Evolutionary conservation across 163 green algal species (phyloP).

Genomic region (Smithsoniella earleae): DNA sequence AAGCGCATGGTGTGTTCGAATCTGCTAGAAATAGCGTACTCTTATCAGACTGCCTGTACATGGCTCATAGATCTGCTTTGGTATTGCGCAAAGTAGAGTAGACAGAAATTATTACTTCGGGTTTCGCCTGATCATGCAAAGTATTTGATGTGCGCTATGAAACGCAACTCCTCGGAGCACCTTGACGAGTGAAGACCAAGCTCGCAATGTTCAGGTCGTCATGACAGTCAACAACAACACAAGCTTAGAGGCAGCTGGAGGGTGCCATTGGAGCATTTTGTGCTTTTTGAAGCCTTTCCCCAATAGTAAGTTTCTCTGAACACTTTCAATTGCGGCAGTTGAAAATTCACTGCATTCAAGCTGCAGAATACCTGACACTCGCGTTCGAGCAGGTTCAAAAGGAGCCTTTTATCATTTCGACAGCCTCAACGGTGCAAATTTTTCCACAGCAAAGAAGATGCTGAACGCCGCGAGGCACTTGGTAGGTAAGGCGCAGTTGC

Average conservation of each 20-base stretch:
- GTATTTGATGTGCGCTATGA: no score
- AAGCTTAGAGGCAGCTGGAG: neutral
- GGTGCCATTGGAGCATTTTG: slow-evolving; percentile 10
- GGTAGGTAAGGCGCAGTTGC: neutral
- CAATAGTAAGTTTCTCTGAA: neutral
- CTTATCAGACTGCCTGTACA: neutral
- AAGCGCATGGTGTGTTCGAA: slow-evolving; percentile 13
- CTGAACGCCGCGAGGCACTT: neutral
- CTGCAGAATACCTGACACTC: neutral
- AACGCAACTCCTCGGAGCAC: neutral
- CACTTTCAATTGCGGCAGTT: neutral
- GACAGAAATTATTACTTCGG: no score
- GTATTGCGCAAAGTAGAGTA: neutral
- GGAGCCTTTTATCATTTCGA: neutral
- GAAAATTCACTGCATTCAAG: neutral
- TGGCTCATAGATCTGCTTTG: neutral
- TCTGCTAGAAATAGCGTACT: neutral
- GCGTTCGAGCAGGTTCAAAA: neutral
- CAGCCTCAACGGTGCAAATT: neutral
- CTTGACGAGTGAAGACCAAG: neutral
- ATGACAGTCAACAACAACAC: slow-evolving; percentile 19
- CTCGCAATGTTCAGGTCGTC: slow-evolving; percentile 4
- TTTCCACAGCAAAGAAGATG: neutral
- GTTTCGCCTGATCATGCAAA: no score
- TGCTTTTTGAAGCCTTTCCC: neutral